Evolutionary conservation across 495 filamentous ascomycete genomes (phyloP).

Genomic region (Chaetomium tenue): DNA sequence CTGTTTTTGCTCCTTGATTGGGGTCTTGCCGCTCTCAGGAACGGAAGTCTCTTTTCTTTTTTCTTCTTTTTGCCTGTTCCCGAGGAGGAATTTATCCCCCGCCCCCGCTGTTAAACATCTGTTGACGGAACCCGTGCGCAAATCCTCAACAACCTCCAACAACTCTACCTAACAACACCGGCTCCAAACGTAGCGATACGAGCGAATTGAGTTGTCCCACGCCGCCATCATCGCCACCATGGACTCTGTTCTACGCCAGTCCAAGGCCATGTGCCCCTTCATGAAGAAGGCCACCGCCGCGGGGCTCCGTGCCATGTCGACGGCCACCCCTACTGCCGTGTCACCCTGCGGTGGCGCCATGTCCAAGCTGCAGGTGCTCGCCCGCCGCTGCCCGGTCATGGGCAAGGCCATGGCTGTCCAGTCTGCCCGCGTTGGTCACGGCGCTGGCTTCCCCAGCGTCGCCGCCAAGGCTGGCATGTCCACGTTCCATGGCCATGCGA

Average conservation of each 20-base stretch:
- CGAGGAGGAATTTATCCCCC: background rate
- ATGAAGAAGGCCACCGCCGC: constrained; percentile 89
- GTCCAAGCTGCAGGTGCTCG: constrained; percentile 93
- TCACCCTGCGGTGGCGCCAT: constrained; percentile 86
- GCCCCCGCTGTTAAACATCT: constrained; percentile 7
- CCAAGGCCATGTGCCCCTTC: constrained; percentile 93
- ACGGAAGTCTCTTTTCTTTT: constrained; percentile 5
- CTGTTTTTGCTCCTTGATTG: background rate
- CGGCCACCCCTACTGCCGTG: constrained; percentile 64
- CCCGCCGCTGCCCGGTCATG: constrained; percentile 96
- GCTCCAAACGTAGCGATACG: background rate
- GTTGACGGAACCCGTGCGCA: background rate
- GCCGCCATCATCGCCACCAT: constrained; percentile 56
- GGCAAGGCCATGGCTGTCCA: constrained; percentile 93
- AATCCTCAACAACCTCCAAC: background rate
- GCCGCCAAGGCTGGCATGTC: constrained; percentile 46
- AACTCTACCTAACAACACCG: constrained; percentile 3
- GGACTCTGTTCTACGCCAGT: constrained; percentile 93
- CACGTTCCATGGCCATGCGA: constrained; percentile 46
- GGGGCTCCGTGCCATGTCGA: constrained; percentile 85
- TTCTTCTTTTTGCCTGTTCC: constrained; percentile 4
- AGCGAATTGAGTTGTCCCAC: background rate
- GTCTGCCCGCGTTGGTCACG: constrained; percentile 53
- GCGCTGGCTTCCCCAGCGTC: constrained; percentile 26
- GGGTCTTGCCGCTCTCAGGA: constrained; percentile 1